phyloP scores from a whole-genome alignment of 148 eudicot species.

The Silene uniflora region DNA sequence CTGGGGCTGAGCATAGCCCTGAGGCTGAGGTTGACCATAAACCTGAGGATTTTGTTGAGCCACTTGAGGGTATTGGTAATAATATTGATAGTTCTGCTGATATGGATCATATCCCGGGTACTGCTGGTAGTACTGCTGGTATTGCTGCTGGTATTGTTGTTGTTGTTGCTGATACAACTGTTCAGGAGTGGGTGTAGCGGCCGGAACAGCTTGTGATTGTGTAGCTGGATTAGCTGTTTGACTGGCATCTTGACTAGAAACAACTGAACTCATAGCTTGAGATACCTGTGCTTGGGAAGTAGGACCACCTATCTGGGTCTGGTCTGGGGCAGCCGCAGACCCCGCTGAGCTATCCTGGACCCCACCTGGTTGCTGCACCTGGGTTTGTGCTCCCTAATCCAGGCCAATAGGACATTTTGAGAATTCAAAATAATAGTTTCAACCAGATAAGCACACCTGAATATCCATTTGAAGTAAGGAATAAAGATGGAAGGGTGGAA shows the following conservation, averaged over 20 bases:
- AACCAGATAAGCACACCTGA: background rate
- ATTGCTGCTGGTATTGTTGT: constrained; percentile 58
- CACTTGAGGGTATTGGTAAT: constrained; percentile 29
- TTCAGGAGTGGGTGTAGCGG: constrained; percentile 56
- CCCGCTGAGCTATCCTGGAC: constrained; percentile 32
- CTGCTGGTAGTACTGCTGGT: constrained; percentile 64
- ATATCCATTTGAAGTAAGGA: background rate
- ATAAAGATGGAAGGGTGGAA: background rate
- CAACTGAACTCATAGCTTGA: constrained; percentile 42
- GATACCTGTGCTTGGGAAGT: constrained; percentile 46
- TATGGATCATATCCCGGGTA: constrained; percentile 55
- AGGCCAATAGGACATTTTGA: background rate
- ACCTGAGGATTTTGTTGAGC: constrained; percentile 31
- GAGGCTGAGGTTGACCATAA: constrained; percentile 37
- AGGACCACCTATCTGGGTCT: constrained; percentile 39
- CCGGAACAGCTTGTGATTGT: constrained; percentile 45
- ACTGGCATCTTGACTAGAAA: constrained; percentile 41
- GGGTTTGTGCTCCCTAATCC: constrained; percentile 62
- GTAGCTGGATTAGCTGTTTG: constrained; percentile 38
- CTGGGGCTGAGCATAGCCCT: constrained; percentile 32
- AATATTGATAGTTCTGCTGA: constrained; percentile 48
- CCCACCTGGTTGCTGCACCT: constrained; percentile 39
- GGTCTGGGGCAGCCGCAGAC: constrained; percentile 33
- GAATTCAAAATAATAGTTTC: background rate
- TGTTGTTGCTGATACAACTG: constrained; percentile 75